Evolutionary conservation across 768 basidiomycete species (phyloP), one percentile per base, ranked within the genome.

Genomic region (Leccinellum luteum): DNA sequence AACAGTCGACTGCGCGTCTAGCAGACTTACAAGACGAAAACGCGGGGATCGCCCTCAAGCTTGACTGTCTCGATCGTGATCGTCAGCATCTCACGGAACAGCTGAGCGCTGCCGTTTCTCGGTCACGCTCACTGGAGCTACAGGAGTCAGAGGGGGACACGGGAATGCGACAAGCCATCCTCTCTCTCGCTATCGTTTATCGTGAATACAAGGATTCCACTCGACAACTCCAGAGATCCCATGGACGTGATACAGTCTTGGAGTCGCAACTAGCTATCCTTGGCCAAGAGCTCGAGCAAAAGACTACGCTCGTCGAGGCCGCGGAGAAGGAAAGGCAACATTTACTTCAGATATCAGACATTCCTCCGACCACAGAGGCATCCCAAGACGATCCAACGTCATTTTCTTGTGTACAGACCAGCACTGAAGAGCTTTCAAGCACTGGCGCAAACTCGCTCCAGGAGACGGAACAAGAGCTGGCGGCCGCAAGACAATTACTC

Each of bases 391-490:
- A 44, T 44, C n/a, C 6, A 17, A 30, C 51, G 1, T 34, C 56
- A 43, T 51, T n/a, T 30, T 49, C 56, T 19, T 31, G 38, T 28
- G 19, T 41, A 28, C 52, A 53, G 19, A 50, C 32, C 4, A 38
- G 12, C 31, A 32, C 28, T 30, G 56, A 62, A 43, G 60, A 56
- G 25, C 27, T 21, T 19, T 49, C 47, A 5, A 28, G 15, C 28
- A 38, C 48, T 12, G 15, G 21, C 32, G 2, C 34, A 19, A 62
- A 64, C 17, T 78, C 67, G 38, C 69, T 82, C n/a, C 64, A 69
- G 9, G 68, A 74, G 30, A 72, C 66, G 30, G 68, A 67, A 41
- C 66, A 64, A 47, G 68, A 76, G 19, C 58, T 82, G 30, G 69
- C 73, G 38, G 68, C 74, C 32, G 66, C 77, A 12, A 73, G 69